A percentile compares a stretch with the other conserved stretches of the same genome.
Conservation (phyloP, 441 rosid genomes). For the Erysimum cheiri region DNA sequence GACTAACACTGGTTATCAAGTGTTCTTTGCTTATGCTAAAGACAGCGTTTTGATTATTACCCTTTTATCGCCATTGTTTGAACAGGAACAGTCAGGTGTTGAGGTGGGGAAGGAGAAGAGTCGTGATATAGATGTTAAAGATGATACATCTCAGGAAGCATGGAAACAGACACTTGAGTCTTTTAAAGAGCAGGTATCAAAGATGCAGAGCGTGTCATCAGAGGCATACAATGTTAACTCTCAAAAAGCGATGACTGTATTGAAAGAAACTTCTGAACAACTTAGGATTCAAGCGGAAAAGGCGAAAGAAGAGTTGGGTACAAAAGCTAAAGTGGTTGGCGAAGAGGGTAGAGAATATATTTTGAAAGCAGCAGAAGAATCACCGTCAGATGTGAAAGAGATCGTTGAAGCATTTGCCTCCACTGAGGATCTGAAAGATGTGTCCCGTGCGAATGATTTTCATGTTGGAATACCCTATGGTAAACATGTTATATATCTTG, state of each 20-base stretch:
- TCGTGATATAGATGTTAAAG: conserved; percentile 48
- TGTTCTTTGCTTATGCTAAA: neutral
- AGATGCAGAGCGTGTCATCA: conserved; percentile 75
- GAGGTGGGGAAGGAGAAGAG: conserved; percentile 64
- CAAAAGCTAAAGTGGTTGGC: conserved; percentile 63
- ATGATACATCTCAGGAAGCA: conserved; percentile 63
- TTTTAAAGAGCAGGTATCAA: conserved; percentile 77
- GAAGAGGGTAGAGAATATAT: conserved; percentile 74
- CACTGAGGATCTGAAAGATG: conserved; percentile 63
- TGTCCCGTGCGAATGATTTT: conserved; percentile 74
- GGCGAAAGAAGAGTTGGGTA: conserved; percentile 66
- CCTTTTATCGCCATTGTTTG: conserved; percentile 10
- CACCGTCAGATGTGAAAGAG: conserved; percentile 84
- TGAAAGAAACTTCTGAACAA: conserved; percentile 74
- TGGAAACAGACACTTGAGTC: conserved; percentile 78
- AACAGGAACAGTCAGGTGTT: conserved; percentile 60
- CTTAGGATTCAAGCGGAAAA: conserved; percentile 79
- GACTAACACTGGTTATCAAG: conserved; percentile 4
- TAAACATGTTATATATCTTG: conserved; percentile 40
- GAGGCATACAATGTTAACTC: conserved; percentile 79
- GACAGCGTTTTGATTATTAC: neutral
- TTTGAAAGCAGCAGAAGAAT: conserved; percentile 65
- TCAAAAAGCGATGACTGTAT: conserved; percentile 57
- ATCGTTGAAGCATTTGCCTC: conserved; percentile 67
- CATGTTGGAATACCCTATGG: conserved; percentile 95